phyloP scores from a whole-genome alignment of 345 rosid species.

The Tarenaya hassleriana region DNA sequence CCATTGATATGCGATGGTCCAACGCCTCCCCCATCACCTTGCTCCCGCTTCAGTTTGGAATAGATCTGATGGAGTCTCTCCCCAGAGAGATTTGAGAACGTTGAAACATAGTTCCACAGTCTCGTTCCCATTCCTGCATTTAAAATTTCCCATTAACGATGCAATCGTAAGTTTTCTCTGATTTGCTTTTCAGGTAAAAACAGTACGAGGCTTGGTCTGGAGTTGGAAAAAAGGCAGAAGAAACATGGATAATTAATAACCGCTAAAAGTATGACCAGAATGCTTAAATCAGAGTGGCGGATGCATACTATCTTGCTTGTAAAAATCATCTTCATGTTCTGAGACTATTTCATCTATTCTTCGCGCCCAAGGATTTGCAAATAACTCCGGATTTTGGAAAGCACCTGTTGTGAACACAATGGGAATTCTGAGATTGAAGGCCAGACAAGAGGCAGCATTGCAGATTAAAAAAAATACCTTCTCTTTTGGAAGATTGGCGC shows the following conservation, averaged over 20 bases:
- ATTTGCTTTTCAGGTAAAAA: no score
- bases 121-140: slow-evolving; percentile 78
- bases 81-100: slow-evolving; percentile 88
- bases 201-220: no score
- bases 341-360: slow-evolving; percentile 77
- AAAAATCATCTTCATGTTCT: slow-evolving; percentile 57
- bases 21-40: slow-evolving; percentile 59
- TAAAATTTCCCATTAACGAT: background rate
- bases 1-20: slow-evolving; percentile 72
- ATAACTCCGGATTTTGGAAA: slow-evolving; percentile 84
- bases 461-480: slow-evolving; percentile 36
- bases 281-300: slow-evolving; percentile 2
- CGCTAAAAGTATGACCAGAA: background rate
- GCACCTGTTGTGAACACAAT: slow-evolving; percentile 48
- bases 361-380: slow-evolving; percentile 82
- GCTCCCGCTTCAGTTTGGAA: slow-evolving; percentile 80
- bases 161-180: no score
- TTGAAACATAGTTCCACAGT: slow-evolving; percentile 94
- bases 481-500: slow-evolving; percentile 97
- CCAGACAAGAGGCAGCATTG: slow-evolving; percentile 7
- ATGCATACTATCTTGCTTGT: slow-evolving; percentile 83
- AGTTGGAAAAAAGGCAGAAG: background rate
- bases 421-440: slow-evolving; percentile 2
- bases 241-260: background rate
- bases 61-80: slow-evolving; percentile 84